Conservation (phyloP, 495 filamentous ascomycete genomes). For the Aspergillus haitiensis region DNA sequence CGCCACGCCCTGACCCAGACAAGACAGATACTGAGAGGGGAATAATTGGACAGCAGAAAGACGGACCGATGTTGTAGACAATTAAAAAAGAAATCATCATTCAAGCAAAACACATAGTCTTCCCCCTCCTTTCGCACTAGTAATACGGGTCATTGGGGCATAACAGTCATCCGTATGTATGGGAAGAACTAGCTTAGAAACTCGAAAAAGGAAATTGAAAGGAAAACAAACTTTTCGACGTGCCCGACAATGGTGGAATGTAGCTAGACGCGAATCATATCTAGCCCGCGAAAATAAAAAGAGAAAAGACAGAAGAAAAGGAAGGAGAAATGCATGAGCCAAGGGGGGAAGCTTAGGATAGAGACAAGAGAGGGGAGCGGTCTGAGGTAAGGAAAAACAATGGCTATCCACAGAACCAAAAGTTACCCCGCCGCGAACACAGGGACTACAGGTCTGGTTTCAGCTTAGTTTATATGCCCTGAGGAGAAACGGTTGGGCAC, state of each 20-base stretch:
- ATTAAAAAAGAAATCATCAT: slow-evolving; percentile 15
- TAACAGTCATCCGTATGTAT: slow-evolving; percentile 39
- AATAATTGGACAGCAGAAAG: slow-evolving; percentile 18
- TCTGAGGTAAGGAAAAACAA: slow-evolving; percentile 30
- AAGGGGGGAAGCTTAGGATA: slow-evolving; percentile 16
- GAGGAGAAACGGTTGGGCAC: not conserved
- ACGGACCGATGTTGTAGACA: slow-evolving; percentile 17
- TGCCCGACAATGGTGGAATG: slow-evolving; percentile 40
- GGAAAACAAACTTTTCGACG: slow-evolving; percentile 45
- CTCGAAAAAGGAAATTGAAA: slow-evolving; percentile 28
- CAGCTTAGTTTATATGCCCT: not conserved
- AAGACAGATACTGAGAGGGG: slow-evolving; percentile 26
- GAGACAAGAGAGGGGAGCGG: slow-evolving; percentile 17
- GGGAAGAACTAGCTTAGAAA: slow-evolving; percentile 43
- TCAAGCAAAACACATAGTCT: slow-evolving; percentile 28
- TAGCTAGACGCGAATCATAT: slow-evolving; percentile 40
- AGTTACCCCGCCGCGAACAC: slow-evolving; percentile 18
- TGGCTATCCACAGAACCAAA: slow-evolving; percentile 33
- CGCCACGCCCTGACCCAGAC: slow-evolving; percentile 30
- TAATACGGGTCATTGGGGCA: slow-evolving; percentile 45
- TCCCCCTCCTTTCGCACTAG: slow-evolving; percentile 38
- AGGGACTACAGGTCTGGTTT: slow-evolving; percentile 6
- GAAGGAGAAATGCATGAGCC: slow-evolving; percentile 9
- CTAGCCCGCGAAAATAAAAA: slow-evolving; percentile 28
- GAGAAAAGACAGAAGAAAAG: slow-evolving; percentile 1